Base-by-base conservation (phyloP, 257 asterid species). In the Marsdenia floribunda region DNA sequence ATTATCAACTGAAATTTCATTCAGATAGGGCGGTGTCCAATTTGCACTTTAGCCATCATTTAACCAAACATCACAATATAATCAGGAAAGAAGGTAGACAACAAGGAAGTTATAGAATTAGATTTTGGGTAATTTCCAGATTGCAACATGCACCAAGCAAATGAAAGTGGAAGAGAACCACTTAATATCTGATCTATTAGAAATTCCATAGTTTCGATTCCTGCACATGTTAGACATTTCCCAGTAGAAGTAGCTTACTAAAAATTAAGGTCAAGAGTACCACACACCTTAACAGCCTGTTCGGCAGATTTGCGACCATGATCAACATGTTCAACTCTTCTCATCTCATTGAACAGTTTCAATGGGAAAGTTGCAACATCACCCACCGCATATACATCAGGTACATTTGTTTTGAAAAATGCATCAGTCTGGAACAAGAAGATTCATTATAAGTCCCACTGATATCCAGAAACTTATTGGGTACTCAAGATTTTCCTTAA, bases 261-360 rank as follows among this genome's bases (percentile, higher is more conserved):
- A 24, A 61, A 42, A 33, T 0, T 4, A 12, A 72, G n/a, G 44
- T 35, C 12, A 8, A 59, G 38, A 63, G 70, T 14, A 49, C 35
- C 29, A 55, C 46, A 50, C 82, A 93, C 98, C 98, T 91, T 93
- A 33, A 89, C 97, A 77, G 98, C 97, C 70, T 93, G 97, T 85
- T 93, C 98, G 71, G 98, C 98, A 73, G 96, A 93, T 84, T 90
- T 91, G 75, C 98, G 97, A 47, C 97, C 87, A 82, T 93, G 98
- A 80, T 91, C 98, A 59, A 93, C 96, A 58, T 93, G 98, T 76
- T 93, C 98, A 47, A 91, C 96, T 85, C 98, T 90, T 83, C 97
- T 85, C 19, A 81, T 66, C 55, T 93, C 97, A 75, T 85, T 87
- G 87, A 83, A 91, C 81, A 91, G 72, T 81, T 93, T 91, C 91